Evolutionary conservation across 306 rosid species (phyloP), one percentile per base, ranked within the genome.

Genomic region (Leucaena leucocephala): DNA sequence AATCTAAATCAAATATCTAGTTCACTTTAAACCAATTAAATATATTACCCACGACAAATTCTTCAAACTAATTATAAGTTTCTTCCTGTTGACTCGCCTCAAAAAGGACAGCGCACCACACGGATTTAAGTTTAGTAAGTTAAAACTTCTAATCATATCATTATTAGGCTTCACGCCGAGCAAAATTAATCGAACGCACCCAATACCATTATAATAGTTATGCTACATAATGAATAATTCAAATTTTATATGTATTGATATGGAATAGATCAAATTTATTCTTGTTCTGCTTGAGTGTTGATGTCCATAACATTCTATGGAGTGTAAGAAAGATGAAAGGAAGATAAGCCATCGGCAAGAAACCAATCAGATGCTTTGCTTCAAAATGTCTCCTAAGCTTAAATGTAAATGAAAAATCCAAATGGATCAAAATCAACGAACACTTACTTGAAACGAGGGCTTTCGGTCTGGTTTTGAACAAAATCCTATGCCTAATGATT

Each of bases 391-490:
- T 61, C 27, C n/a, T 35, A 44, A n/a, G 11, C 9, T 75, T 50
- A 45, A 46, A 8, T 48, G 35, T 44, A 22, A 73, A 62, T 21
- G 52, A 71, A 68, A 71, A 78, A 63, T 72, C 11, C 49, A 13
- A 45, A 39, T n/a, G 6, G 38, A 36, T 6, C 12, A 5, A 33
- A 67, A 17, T 55, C 3, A 36, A 7, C 33, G 17, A 79, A 2
- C 33, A 36, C 90, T 89, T 85, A 88, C 97, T 91, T 74, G 98
- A 92, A 82, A 95, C 91, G 45, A 95, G 83, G 80, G 93, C 97
- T 80, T 81, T 91, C 5, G 98, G 98, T 82, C 97, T 89, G 79
- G 83, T 90, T 85, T 93, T 95, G 94, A 95, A 92, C 84, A 95
- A 58, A 86, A 92, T 90, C 84, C 85, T 82, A 54, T 88, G 92